A percentile compares a stretch with the other conserved stretches of the same genome.
Evolutionary conservation across 2,329 filamentous ascomycete species (phyloP).

Genomic region (Zymoseptoria passerinii): DNA sequence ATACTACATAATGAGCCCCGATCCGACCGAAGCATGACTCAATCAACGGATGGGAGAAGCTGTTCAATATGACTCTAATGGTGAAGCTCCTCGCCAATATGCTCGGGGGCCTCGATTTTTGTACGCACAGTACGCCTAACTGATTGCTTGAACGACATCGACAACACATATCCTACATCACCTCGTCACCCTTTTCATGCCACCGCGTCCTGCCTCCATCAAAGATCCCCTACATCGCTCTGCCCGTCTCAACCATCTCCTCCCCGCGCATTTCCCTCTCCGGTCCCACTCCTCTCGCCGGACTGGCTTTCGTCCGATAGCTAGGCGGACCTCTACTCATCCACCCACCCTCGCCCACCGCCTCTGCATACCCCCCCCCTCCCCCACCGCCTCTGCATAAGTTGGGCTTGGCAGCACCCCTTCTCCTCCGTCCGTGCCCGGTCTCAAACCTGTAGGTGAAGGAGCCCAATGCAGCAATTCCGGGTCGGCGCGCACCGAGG

Average conservation of each 20-base stretch:
- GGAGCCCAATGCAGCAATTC: constrained; percentile 65
- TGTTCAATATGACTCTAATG: no score
- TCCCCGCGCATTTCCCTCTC: neutral
- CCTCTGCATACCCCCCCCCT: constrained; percentile 24
- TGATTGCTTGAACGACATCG: neutral
- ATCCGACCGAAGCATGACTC: no score
- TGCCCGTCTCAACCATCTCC: neutral
- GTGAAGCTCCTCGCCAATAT: no score
- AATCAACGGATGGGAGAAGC: no score
- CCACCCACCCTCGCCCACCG: constrained; percentile 13
- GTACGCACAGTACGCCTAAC: neutral
- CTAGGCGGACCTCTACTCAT: constrained; percentile 19
- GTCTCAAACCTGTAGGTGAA: constrained; percentile 14
- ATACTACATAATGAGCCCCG: no score
- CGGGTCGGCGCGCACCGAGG: constrained; percentile 75
- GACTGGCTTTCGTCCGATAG: constrained; percentile 23
- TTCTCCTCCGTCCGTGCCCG: constrained; percentile 1
- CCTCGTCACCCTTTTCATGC: neutral
- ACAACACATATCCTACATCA: neutral
- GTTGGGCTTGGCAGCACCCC: constrained; percentile 24
- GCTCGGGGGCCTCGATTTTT: neutral
- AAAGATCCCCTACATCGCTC: neutral
- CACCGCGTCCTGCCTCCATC: neutral
- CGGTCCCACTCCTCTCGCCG: constrained; percentile 5
- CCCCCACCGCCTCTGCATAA: constrained; percentile 25